Percentiles rank a stretch among this genome's conserved stretches.
These are phyloP conservation scores for Aureobasidium uvarum DNA, from an alignment of 2,329 filamentous ascomycete genomes.

Conservation along the genomic window DNA sequence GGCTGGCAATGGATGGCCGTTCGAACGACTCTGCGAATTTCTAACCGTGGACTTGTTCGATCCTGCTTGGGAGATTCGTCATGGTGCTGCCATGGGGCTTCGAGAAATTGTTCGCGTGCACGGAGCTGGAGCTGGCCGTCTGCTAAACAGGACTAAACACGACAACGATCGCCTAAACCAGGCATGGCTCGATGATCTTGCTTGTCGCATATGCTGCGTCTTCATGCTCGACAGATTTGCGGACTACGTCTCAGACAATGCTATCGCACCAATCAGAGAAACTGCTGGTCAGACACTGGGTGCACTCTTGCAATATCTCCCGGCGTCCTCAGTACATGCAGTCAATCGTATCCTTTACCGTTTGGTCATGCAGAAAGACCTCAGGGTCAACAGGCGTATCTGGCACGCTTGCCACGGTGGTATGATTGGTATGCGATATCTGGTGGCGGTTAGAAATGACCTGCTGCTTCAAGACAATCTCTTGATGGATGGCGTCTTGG, in stretches of 20 bases:
- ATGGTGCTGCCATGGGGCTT: constrained; percentile 92
- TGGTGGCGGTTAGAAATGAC: constrained; percentile 93
- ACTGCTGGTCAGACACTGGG: constrained; percentile 93
- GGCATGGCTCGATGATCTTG: constrained; percentile 87
- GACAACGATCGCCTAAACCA: constrained; percentile 81
- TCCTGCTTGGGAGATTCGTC: constrained; percentile 88
- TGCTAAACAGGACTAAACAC: constrained; percentile 63
- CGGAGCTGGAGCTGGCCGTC: constrained; percentile 79
- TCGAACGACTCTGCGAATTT: constrained; percentile 89
- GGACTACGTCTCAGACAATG: constrained; percentile 96
- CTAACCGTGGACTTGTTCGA: constrained; percentile 93
- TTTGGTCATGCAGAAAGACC: constrained; percentile 87
- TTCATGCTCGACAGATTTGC: constrained; percentile 97
- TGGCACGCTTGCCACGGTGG: constrained; percentile 98
- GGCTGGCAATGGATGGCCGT: constrained; percentile 87
- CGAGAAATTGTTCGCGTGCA: constrained; percentile 91
- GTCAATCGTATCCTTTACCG: constrained; percentile 82
- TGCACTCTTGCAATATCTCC: constrained; percentile 80
- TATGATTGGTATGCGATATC: constrained; percentile 93
- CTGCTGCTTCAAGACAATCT: constrained; percentile 77
- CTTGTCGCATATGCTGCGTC: constrained; percentile 91
- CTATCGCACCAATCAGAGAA: constrained; percentile 92
- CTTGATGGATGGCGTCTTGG: constrained; percentile 89
- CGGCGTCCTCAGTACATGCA: constrained; percentile 72
- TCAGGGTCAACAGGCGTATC: constrained; percentile 68